These are phyloP conservation scores for Aspergillus arachidicola DNA, from an alignment of 2,329 filamentous ascomycete genomes.

Conservation along the genomic window DNA sequence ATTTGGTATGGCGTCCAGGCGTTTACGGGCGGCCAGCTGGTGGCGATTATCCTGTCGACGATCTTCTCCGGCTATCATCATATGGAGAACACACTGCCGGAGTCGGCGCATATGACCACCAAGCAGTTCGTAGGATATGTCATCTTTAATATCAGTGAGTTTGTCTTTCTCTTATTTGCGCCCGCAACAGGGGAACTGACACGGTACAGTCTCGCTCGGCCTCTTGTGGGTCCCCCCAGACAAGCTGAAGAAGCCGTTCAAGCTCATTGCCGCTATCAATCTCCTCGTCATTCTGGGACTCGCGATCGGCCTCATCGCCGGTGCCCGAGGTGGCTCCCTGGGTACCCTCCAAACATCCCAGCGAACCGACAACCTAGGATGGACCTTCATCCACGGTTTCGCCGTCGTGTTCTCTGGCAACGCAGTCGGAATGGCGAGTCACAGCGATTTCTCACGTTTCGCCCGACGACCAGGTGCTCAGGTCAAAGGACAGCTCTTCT, in stretches of 20 bases:
- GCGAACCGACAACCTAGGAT: not conserved
- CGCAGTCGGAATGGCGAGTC: constrained; percentile 35
- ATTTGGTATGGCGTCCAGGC: constrained; percentile 18
- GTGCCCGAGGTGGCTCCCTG: not conserved
- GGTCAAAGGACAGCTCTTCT: constrained; percentile 46
- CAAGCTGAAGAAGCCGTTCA: not conserved
- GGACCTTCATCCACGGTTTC: not conserved
- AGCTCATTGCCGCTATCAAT: not conserved
- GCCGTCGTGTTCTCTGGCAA: not conserved
- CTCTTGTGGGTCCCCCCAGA: not conserved
- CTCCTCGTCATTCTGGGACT: not conserved
- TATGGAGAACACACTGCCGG: constrained; percentile 11
- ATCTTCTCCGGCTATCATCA: constrained; percentile 13
- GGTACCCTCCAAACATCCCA: not conserved
- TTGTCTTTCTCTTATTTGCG: not conserved
- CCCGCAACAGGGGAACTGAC: not conserved
- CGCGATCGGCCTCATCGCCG: not conserved
- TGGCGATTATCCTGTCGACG: constrained; percentile 3
- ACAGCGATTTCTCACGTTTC: constrained; percentile 50
- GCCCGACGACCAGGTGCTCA: constrained; percentile 43
- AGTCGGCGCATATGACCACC: not conserved
- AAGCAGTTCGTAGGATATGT: not conserved
- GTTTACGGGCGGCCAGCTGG: constrained; percentile 15
- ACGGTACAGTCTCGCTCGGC: not conserved
- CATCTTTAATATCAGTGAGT: not conserved